Percentiles rank a stretch among this genome's conserved stretches.
phyloP scores from a whole-genome alignment of 2,329 filamentous ascomycete species.

The Dothideomycetes sp. region DNA sequence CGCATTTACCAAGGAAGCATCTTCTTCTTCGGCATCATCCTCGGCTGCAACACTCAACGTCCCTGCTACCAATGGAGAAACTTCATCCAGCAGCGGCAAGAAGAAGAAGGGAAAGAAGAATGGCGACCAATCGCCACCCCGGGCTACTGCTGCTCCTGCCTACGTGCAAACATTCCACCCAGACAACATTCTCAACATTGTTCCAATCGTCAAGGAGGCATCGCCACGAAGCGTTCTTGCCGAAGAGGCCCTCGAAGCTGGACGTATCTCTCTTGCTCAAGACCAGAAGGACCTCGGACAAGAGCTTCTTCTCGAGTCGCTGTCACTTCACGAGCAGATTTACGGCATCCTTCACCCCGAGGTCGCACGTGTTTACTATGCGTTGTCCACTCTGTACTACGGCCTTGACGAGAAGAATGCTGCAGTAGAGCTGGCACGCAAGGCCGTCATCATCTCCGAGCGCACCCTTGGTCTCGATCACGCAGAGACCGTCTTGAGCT shows the following conservation, averaged over 20 bases:
- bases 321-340: conserved; percentile 95
- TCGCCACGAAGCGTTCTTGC: conserved; percentile 81
- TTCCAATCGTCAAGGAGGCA: conserved; percentile 93
- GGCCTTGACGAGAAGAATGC: conserved; percentile 96
- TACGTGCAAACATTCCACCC: conserved; percentile 57
- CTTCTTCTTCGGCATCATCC: no score
- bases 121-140: conserved; percentile 36
- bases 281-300: conserved; percentile 92
- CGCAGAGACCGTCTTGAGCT: conserved; percentile 85
- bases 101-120: conserved; percentile 51
- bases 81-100: conserved; percentile 20
- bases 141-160: conserved; percentile 33
- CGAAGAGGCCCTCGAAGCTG: conserved; percentile 91
- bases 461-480: conserved; percentile 89
- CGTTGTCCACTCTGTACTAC: conserved; percentile 90
- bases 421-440: conserved; percentile 87
- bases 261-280: conserved; percentile 90
- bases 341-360: conserved; percentile 96
- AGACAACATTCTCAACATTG: conserved; percentile 82
- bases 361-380: conserved; percentile 90
- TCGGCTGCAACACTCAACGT: conserved; percentile 15
- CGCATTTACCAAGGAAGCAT: conserved; percentile 45
- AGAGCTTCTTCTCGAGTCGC: conserved; percentile 87
- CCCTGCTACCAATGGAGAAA: conserved; percentile 23
- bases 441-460: conserved; percentile 93